Evolutionary conservation across 2,329 filamentous ascomycete genomes (phyloP), one percentile per base, ranked within the genome.

Genomic region (Seiridium unicorne): DNA sequence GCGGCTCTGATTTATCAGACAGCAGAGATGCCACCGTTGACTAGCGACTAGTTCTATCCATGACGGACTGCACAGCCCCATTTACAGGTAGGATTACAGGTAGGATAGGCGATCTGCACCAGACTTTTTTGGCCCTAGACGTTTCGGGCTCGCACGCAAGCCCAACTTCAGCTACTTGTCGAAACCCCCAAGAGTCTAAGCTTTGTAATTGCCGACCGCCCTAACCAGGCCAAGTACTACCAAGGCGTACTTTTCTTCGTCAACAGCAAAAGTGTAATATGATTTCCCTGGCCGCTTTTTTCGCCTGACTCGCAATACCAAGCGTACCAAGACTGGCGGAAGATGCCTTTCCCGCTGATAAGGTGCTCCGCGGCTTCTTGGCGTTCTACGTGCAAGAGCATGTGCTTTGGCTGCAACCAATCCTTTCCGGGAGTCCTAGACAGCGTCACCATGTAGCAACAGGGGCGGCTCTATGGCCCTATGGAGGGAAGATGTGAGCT

Each of bases 221-320:
- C 9, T 55, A 48, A 31, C 38, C 5, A 44, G 31, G 51, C 51
- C 51, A 55, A 55, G 49, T 34, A 32, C 32, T 53, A 38, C 49
- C 49, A 53, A 53, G 49, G 32, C 49, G 49, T 53, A 53, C 49
- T 53, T 53, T 53, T 40, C 46, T 7, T 38, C 49, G n/a, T 53
- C 51, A 32, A 18, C n/a, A 44, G 40, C 40, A 34, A 55, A 55
- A 55, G 51, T 34, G 10, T 55, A 55, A 42, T 55, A 13, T 18
- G 18, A 42, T 44, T 36, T 55, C 38, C 40, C 40, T 55, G 51
- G 44, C 18, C 18, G 51, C 51, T 55, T 32, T 38, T 55, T 11
- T 13, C 49, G 18, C 4, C 49, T 53, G 31, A 38, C 42, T 38
- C 44, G 35, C 8, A 18, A 31, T 13, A 55, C 26, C 51, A 55